Evolutionary conservation across 1,284 basidiomycete species (phyloP).

Genomic region (Malassezia japonica): DNA sequence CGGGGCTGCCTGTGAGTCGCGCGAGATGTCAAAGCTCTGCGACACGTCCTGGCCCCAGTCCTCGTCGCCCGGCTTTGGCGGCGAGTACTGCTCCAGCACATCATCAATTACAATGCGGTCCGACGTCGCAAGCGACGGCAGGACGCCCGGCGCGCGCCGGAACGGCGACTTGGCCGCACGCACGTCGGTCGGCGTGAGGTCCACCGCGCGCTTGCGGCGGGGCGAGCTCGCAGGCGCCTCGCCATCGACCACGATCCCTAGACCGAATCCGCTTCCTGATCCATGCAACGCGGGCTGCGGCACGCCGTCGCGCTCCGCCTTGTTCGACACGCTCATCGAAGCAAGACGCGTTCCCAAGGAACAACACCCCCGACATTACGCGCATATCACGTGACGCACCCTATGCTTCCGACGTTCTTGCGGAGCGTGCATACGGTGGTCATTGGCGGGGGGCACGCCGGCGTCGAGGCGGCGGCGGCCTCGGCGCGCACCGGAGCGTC

Average conservation of each 20-base stretch:
- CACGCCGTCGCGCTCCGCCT: neutral
- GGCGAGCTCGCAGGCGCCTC: neutral
- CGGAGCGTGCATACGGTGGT: slow-evolving; percentile 58
- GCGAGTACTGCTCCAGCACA: slow-evolving; percentile 18
- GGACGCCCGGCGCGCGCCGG: neutral
- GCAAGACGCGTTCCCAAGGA: neutral
- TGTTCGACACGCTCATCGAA: neutral
- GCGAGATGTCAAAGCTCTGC: slow-evolving; percentile 6
- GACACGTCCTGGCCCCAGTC: neutral
- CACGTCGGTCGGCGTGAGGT: neutral
- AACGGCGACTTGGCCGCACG: slow-evolving; percentile 2
- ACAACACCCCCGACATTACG: slow-evolving; percentile 1
- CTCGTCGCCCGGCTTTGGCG: slow-evolving; percentile 3
- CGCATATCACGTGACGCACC: slow-evolving; percentile 4
- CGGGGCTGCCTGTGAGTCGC: slow-evolving; percentile 1
- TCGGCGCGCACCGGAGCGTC: slow-evolving; percentile 69
- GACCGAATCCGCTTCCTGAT: slow-evolving; percentile 1
- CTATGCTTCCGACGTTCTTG: neutral
- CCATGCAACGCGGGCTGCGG: slow-evolving; percentile 1
- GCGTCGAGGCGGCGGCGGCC: slow-evolving; percentile 77
- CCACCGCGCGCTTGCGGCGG: neutral
- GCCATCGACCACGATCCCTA: slow-evolving; percentile 7
- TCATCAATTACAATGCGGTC: slow-evolving; percentile 15
- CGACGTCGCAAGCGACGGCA: slow-evolving; percentile 11
- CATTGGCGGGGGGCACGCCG: slow-evolving; percentile 84